These are phyloP conservation scores for Coriaria nepalensis DNA, from an alignment of 306 rosid species.

Conservation along the genomic window DNA sequence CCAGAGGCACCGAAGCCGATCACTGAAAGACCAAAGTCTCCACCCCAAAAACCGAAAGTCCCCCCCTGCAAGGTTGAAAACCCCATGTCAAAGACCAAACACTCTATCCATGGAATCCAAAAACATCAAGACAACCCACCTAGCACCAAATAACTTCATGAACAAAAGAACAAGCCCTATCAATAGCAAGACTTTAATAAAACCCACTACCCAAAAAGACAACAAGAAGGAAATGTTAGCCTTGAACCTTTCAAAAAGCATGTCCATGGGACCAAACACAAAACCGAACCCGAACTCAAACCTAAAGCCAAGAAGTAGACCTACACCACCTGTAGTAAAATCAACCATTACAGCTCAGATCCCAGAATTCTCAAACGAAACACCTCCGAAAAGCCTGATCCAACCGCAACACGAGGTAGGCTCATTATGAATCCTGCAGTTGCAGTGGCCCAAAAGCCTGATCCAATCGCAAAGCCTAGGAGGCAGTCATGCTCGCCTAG, in stretches of 20 bases:
- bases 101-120: constrained; percentile 5
- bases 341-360: constrained; percentile 26
- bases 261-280: neutral
- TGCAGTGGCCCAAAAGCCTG: constrained; percentile 10
- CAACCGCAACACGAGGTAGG: constrained; percentile 30
- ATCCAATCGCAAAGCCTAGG: constrained; percentile 14
- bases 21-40: constrained; percentile 21
- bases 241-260: constrained; percentile 25
- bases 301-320: constrained; percentile 25
- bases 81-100: constrained; percentile 30
- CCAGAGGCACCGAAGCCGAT: constrained; percentile 20
- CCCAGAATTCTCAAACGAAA: constrained; percentile 30
- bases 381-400: no score
- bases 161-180: constrained; percentile 8
- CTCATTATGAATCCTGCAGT: constrained; percentile 11
- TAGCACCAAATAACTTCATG: neutral
- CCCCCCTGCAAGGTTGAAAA: constrained; percentile 23
- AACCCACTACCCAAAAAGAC: constrained; percentile 17
- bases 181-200: constrained; percentile 4
- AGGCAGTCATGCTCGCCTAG: constrained; percentile 54
- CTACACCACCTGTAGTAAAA: constrained; percentile 36
- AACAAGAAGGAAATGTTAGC: constrained; percentile 14
- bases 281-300: constrained; percentile 15
- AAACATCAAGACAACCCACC: constrained; percentile 11
- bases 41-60: constrained; percentile 18